Evolutionary conservation across 2,329 filamentous ascomycete species (phyloP), one percentile per base, ranked within the genome.

Genomic region (Fusarium newnesense): DNA sequence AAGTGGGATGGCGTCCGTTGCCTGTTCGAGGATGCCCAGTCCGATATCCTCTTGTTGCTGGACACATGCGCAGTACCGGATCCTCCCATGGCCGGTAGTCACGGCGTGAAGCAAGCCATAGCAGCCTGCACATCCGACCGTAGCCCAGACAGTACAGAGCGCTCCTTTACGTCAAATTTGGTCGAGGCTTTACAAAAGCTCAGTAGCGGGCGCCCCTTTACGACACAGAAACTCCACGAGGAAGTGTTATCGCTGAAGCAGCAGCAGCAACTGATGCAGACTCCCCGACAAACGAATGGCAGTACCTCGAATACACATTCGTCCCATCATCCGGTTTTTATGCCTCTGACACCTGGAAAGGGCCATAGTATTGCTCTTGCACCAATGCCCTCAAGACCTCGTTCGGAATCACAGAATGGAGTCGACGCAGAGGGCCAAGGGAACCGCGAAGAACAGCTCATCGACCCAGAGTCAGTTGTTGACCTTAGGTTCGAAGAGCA

Each of bases 1-100:
- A 91, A 88, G 75, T 92, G 90, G 90, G 86, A 88, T 72, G 87
- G 87, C n/a, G 85, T 92, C 4, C 87, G 88, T 63, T 90, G 87
- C 76, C 80, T 91, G 21, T 86, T 92, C 57, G 89, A 92, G 71
- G 89, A 92, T 78, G 86, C 88, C 4, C 87, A 87, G 69, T 90
- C 89, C 8, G 90, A 92, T 78, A 88, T 92, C 40, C 83, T 92
- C 19, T 81, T 92, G 9, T 80, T 92, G 18, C 83, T 92, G 32
- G 90, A 92, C 78, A 88, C 88, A n/a, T 91, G 89, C 76, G 85
- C 87, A 16, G 79, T 87, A n/a, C 84, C 85, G 36, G 87, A 91
- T 69, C 82, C 84, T 16, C 81, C 86, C 4, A 80, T 85, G 57
- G 82, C 85, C 9, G 86, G 87, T 30, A 87, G 85, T 66, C 85